phyloP scores from a whole-genome alignment of 352 stramenopile species.

The Discostella stelligera region DNA sequence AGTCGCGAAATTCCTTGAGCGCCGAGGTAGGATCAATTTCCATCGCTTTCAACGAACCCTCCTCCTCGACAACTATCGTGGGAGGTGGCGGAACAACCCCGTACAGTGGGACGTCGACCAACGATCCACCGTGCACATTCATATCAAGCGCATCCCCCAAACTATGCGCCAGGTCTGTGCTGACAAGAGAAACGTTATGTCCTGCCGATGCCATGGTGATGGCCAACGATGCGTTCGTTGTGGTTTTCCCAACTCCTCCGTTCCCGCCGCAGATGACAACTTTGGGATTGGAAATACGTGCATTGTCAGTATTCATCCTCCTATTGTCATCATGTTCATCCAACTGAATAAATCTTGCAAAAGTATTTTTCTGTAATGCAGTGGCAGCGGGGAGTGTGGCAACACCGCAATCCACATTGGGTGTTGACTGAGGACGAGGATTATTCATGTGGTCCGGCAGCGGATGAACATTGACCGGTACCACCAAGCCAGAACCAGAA shows the following conservation, averaged over 20 bases:
- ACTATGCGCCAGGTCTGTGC: conserved; percentile 87
- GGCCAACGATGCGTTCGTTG: conserved; percentile 77
- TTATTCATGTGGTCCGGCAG: too few relatives aligned
- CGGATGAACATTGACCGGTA: too few relatives aligned
- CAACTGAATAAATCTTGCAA: conserved; percentile 58
- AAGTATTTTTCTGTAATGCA: conserved; percentile 24
- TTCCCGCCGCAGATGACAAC: conserved; percentile 88
- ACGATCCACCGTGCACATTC: conserved; percentile 73
- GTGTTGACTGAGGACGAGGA: too few relatives aligned
- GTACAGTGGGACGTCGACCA: conserved; percentile 73
- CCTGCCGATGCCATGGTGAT: conserved; percentile 77
- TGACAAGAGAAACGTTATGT: conserved; percentile 83
- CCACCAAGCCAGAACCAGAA: too few relatives aligned
- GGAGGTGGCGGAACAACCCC: conserved; percentile 48
- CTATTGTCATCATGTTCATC: conserved; percentile 32
- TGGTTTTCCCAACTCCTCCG: conserved; percentile 88
- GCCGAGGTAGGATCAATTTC: conserved; percentile 84
- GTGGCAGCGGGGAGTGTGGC: too few relatives aligned
- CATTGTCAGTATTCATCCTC: not conserved
- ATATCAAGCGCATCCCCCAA: conserved; percentile 86
- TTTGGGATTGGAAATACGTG: conserved; percentile 48
- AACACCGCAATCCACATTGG: too few relatives aligned
- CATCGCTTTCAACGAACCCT: conserved; percentile 82
- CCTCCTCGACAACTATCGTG: conserved; percentile 1
- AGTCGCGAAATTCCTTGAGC: conserved; percentile 30